Percentiles rank a stretch among this genome's conserved stretches.
Evolutionary conservation across 2,329 filamentous ascomycete genomes (phyloP).

Genomic region (Xylariomycetidae sp.): DNA sequence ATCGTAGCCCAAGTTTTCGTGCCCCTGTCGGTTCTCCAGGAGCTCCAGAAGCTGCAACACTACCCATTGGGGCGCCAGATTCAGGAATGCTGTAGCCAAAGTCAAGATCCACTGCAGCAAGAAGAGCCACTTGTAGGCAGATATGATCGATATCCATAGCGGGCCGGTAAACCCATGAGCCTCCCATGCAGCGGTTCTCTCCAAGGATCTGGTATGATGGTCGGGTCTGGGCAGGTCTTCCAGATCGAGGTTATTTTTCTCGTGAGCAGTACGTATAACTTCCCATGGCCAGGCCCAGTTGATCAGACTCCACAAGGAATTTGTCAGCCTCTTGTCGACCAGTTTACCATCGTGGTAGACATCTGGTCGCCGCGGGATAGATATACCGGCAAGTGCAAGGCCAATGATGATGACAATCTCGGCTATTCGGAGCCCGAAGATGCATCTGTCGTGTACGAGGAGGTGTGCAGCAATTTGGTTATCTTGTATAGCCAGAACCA

Average conservation of each 20-base stretch:
- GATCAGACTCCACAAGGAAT: conserved; percentile 55
- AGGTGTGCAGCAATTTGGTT: conserved; percentile 31
- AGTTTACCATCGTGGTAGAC: conserved; percentile 54
- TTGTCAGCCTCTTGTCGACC: conserved; percentile 61
- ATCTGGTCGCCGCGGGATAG: conserved; percentile 62
- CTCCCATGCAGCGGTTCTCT: conserved; percentile 46
- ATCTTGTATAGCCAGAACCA: conserved; percentile 41
- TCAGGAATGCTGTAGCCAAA: conserved; percentile 49
- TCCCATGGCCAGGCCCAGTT: conserved; percentile 61
- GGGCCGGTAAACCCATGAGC: conserved; percentile 39
- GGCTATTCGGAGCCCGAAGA: conserved; percentile 42
- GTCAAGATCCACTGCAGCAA: conserved; percentile 56
- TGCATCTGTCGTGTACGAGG: conserved; percentile 25
- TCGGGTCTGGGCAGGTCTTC: conserved; percentile 59
- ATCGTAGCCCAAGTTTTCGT: conserved; percentile 41
- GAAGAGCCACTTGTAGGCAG: conserved; percentile 53
- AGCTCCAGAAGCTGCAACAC: conserved; percentile 61
- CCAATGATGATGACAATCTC: conserved; percentile 42
- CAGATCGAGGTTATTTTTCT: conserved; percentile 57
- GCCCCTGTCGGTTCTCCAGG: conserved; percentile 52
- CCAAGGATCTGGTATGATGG: conserved; percentile 47
- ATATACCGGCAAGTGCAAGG: conserved; percentile 45
- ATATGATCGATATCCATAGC: conserved; percentile 57
- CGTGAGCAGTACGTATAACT: conserved; percentile 50
- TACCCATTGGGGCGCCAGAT: conserved; percentile 66